Evolutionary conservation across 371 early-diverging fungal species (phyloP).

Genomic region (Mucor velutinosus): DNA sequence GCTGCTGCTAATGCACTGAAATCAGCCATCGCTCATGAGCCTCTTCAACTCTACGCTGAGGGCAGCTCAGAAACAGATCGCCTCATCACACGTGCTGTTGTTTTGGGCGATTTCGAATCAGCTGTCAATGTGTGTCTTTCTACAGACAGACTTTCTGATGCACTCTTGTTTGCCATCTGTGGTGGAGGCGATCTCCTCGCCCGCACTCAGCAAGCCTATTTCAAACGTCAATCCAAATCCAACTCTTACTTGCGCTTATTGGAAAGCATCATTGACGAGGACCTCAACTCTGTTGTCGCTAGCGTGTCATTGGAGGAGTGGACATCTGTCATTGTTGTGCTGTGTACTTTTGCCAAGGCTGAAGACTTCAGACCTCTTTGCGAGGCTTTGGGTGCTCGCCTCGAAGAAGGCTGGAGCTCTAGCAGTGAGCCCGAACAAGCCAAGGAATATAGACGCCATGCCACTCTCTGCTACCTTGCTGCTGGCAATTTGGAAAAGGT

Average conservation of each 20-base stretch:
- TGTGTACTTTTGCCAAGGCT: slow-evolving; percentile 87
- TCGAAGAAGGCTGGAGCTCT: slow-evolving; percentile 55
- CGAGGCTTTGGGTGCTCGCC: slow-evolving; percentile 68
- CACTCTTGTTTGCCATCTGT: slow-evolving; percentile 86
- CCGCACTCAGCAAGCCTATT: slow-evolving; percentile 83
- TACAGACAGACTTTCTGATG: slow-evolving; percentile 86
- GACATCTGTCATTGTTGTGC: slow-evolving; percentile 85
- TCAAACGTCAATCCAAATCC: slow-evolving; percentile 55
- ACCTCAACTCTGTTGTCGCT: slow-evolving; percentile 80
- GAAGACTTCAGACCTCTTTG: slow-evolving; percentile 72
- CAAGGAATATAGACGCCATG: slow-evolving; percentile 55
- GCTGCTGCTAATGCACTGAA: slow-evolving; percentile 12
- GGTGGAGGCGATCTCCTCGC: slow-evolving; percentile 83
- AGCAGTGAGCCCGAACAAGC: slow-evolving; percentile 40
- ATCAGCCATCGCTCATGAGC: slow-evolving; percentile 28
- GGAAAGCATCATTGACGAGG: slow-evolving; percentile 74
- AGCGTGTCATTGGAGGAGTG: slow-evolving; percentile 78
- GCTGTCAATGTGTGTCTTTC: slow-evolving; percentile 88
- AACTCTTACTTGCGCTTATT: slow-evolving; percentile 79
- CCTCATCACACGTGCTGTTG: slow-evolving; percentile 83
- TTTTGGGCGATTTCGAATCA: slow-evolving; percentile 89
- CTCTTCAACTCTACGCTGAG: slow-evolving; percentile 26
- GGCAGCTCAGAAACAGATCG: neutral
- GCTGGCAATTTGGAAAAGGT: slow-evolving; percentile 90
- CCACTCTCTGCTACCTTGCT: slow-evolving; percentile 88